Evolutionary conservation across 495 filamentous ascomycete species (phyloP), one percentile per base, ranked within the genome.

Genomic region (Copromyces sp.): DNA sequence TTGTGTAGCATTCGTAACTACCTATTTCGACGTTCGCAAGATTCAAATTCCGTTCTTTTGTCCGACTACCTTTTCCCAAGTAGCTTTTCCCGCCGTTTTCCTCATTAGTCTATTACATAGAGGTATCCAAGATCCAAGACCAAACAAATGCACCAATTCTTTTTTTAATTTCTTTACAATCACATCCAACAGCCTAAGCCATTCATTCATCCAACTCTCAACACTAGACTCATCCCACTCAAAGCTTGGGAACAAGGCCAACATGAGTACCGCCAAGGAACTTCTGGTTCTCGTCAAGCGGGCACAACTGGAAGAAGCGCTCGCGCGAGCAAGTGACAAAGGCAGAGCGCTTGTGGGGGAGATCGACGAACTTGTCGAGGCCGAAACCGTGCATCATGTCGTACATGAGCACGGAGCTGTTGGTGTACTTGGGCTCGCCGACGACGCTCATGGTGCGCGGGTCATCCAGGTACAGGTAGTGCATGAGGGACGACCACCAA

Each of bases 381-480:
- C 84, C 85, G 59, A 92, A 87, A 3, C 90, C 90, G 72, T 90
- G 87, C 39, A 88, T 84, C 71, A 89, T 86, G 73, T 92, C 90
- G 78, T 91, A 91, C 53, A 86, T 86, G 59, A 92, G 82, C 20
- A 92, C 88, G 5, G 84, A 88, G 37, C 79, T 81, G 71, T 86
- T 87, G 11, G 86, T 89, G 39, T 85, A 86, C 77, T 87, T 87
- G 69, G 90, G 90, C 83, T 92, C 90, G 39, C 90, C 90, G 2
- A 92, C 89, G 2, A 89, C 87, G 70, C 82, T 78, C 72, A 77
- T 81, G 4, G 90, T 92, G 39, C 90, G 87, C 73, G 89, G 87
- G 73, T 92, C 90, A 78, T 92, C 90, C 45, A 92, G 82, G 80
- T 89, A 92, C 73, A 88, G 83, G 77, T 90, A 92, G 77, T 92